Evolutionary conservation across 345 rosid species (phyloP).

Genomic region (Draba incana): DNA sequence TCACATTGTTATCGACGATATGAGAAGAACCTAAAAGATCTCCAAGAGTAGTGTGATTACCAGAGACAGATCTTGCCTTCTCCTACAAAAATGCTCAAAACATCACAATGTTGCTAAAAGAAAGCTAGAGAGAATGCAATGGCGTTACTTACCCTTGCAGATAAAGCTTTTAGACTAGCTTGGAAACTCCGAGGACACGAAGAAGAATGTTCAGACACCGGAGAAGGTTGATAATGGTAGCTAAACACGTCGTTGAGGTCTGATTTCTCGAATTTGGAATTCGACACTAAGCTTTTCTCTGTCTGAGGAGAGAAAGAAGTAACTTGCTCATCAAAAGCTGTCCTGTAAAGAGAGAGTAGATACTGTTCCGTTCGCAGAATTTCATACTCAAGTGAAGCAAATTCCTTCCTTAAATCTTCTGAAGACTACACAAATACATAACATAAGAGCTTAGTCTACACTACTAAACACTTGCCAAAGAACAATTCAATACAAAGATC

Average conservation of each 20-base stretch:
- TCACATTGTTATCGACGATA: conserved; percentile 35
- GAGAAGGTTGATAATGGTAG: conserved; percentile 49
- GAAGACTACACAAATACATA: conserved; percentile 52
- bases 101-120: neutral
- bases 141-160: conserved; percentile 47
- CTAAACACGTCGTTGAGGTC: conserved; percentile 32
- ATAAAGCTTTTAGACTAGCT: conserved; percentile 47
- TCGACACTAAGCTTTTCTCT: conserved; percentile 31
- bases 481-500: conserved; percentile 14
- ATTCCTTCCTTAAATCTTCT: conserved; percentile 67
- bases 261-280: conserved; percentile 41
- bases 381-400: conserved; percentile 70
- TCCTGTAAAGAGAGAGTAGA: conserved; percentile 77
- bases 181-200: conserved; percentile 47
- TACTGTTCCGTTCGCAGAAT: conserved; percentile 64
- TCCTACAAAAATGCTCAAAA: conserved; percentile 44
- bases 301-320: conserved; percentile 32
- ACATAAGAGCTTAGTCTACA: neutral
- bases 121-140: conserved; percentile 4
- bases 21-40: conserved; percentile 64
- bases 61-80: conserved; percentile 43
- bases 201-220: conserved; percentile 44
- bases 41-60: conserved; percentile 71
- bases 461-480: neutral
- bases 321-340: conserved; percentile 61